Percentiles rank a stretch among this genome's conserved stretches.
Evolutionary conservation across 345 rosid genomes (phyloP).

Genomic region (Psidium guajava): DNA sequence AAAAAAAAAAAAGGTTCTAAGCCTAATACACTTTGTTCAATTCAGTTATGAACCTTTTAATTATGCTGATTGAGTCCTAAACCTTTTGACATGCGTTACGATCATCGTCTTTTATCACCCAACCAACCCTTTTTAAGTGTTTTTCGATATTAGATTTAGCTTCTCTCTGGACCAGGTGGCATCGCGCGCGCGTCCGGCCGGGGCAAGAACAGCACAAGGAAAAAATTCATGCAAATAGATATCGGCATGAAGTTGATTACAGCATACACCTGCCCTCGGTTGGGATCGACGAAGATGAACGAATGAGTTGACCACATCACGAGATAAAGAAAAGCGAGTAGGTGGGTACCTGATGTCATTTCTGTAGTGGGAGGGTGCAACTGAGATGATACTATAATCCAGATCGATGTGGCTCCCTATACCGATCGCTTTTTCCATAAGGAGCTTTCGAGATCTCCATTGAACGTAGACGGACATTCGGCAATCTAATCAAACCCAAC

Average conservation of each 20-base stretch:
- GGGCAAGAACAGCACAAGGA: background rate
- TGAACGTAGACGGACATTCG: background rate
- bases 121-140: background rate
- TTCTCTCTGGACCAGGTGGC: background rate
- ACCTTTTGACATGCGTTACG: background rate
- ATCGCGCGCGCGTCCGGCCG: background rate
- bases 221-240: background rate
- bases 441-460: background rate
- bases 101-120: background rate
- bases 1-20: no score
- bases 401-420: background rate
- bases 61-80: no score
- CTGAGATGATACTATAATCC: background rate
- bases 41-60: no score
- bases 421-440: background rate
- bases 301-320: background rate
- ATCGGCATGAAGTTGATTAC: background rate
- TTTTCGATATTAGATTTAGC: background rate
- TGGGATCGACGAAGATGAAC: background rate
- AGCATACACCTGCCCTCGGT: background rate
- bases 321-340: background rate
- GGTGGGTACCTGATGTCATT: background rate
- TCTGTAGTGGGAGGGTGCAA: background rate
- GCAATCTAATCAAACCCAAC: background rate
- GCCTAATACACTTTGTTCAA: no score